Evolutionary conservation across 257 asterid species (phyloP).

Genomic region (Paulownia fortunei): DNA sequence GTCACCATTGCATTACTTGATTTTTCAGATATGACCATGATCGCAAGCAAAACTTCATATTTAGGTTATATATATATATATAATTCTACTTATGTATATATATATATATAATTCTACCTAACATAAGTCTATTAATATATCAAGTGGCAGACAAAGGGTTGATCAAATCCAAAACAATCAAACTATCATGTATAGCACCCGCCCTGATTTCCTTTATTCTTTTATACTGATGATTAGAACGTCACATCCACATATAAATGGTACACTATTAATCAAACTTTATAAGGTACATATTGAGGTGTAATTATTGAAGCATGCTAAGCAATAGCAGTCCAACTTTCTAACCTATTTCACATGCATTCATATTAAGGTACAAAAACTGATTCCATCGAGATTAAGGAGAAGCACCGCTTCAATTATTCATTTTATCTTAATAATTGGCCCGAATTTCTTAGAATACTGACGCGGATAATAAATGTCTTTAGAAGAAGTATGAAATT

Average conservation of each 20-base stretch:
- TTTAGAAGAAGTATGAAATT: no score
- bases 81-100: background rate
- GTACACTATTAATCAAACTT: background rate
- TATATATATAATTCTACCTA: constrained; percentile 7
- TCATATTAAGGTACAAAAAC: background rate
- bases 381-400: background rate
- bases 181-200: background rate
- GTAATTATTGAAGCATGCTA: background rate
- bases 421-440: no score
- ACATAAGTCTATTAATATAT: background rate
- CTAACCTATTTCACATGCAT: background rate
- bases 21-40: background rate
- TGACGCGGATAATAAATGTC: no score
- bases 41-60: background rate
- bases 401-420: background rate
- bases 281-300: background rate
- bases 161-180: constrained; percentile 19
- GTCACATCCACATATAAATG: background rate
- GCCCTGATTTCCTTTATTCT: background rate
- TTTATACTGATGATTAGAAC: background rate
- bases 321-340: background rate
- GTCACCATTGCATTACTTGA: background rate
- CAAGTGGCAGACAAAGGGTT: constrained; percentile 7
- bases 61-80: no score
- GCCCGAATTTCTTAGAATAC: no score